Evolutionary conservation across 495 filamentous ascomycete genomes (phyloP), one percentile per base, ranked within the genome.

Genomic region (Pseudoneurospora amorphoporcata): DNA sequence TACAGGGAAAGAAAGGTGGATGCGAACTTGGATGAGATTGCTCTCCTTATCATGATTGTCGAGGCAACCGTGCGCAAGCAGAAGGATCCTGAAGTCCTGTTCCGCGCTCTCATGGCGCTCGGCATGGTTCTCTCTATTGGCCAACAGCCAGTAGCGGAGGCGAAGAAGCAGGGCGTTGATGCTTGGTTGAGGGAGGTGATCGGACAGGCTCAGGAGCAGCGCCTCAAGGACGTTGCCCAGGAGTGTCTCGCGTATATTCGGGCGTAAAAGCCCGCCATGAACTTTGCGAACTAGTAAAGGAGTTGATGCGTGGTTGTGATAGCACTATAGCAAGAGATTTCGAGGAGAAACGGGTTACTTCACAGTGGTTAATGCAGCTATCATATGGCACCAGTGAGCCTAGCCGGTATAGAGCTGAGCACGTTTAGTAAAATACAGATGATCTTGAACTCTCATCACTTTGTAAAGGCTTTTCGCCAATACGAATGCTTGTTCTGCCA

Each of bases 51-150:
- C 35, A 78, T 78, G 35, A 86, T 90, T 39, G 80, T 97, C 3
- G 85, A 83, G 32, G 83, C 85, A 69, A 87, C 94, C 3, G 76
- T 96, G 3, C 78, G 80, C 16, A 84, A 79, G 8, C 90, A 92
- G 72, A 88, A 83, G 9, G 95, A 98, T 75, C 87, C 89, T 0
- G 96, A 99, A 79, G 91, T 91, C 9, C 82, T 94, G 37, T 98
- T 92, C 81, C 86, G 96, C 53, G 89, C 89, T 7, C 85, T 98
- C 14, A 94, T 97, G 23, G 92, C 92, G 2, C 76, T 91, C 1
- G 96, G 96, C 0, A 98, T 94, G 39, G 77, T 98, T 37, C 78
- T 93, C 19, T 82, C 81, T 7, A 79, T 89, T 4, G 76, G 86
- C 83, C 68, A 82, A 79, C 10, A 87, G 86, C 69, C 84, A 82